These are phyloP conservation scores for Conoideocrella luteorostrata DNA, from an alignment of 2,329 filamentous ascomycete genomes.

Conservation along the genomic window DNA sequence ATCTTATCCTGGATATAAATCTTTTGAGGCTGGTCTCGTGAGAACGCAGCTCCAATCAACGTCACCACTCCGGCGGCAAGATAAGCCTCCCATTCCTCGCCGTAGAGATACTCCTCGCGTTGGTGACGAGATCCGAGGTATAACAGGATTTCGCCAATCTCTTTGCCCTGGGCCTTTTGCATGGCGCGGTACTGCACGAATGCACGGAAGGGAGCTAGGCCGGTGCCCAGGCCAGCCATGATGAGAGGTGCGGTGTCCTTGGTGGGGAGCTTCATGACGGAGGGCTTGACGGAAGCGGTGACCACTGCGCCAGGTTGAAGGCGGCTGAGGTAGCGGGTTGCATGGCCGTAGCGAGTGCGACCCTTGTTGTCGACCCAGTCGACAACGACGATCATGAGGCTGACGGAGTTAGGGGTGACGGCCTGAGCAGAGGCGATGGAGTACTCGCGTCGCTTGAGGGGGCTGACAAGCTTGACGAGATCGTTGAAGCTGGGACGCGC, in stretches of 20 bases:
- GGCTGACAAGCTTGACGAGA: slow-evolving; percentile 77
- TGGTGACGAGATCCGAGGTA: slow-evolving; percentile 98
- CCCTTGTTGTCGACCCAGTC: slow-evolving; percentile 88
- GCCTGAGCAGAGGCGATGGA: slow-evolving; percentile 98
- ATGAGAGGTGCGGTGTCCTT: slow-evolving; percentile 88
- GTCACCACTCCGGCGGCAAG: slow-evolving; percentile 93
- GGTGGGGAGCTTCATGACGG: slow-evolving; percentile 95
- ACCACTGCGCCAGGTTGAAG: slow-evolving; percentile 71
- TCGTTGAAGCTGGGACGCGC: slow-evolving; percentile 86
- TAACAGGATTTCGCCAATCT: slow-evolving; percentile 85
- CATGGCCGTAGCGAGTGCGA: slow-evolving; percentile 85
- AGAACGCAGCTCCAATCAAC: slow-evolving; percentile 87
- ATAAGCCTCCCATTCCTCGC: slow-evolving; percentile 99
- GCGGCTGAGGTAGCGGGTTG: slow-evolving; percentile 78
- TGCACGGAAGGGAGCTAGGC: slow-evolving; percentile 96
- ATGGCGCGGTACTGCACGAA: slow-evolving; percentile 97
- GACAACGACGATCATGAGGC: slow-evolving; percentile 95
- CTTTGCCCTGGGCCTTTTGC: slow-evolving; percentile 95
- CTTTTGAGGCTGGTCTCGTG: slow-evolving; percentile 93
- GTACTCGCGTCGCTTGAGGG: slow-evolving; percentile 95
- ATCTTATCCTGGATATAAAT: slow-evolving; percentile 99
- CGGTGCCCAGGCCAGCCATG: slow-evolving; percentile 98
- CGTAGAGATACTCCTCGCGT: slow-evolving; percentile 97
- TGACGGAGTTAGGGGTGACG: slow-evolving; percentile 81
- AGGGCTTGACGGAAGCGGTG: slow-evolving; percentile 93